Evolutionary conservation across 1,284 basidiomycete genomes (phyloP).

Genomic region (Trametes polyzona): DNA sequence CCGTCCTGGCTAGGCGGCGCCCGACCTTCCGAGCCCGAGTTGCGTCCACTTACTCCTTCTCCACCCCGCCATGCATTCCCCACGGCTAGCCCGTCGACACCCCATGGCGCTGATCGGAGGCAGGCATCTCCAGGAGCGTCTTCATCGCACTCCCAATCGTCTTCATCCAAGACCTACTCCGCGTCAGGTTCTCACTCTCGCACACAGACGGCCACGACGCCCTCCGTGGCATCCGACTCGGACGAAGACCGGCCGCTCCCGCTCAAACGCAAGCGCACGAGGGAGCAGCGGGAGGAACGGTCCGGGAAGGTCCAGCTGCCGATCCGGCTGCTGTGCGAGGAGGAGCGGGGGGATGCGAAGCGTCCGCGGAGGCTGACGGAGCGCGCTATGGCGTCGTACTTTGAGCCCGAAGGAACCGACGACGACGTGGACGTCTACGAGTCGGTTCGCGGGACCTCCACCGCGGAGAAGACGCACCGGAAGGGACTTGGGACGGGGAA

Average conservation of each 20-base stretch:
- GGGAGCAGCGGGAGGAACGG: not conserved
- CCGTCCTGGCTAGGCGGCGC: constrained; percentile 29
- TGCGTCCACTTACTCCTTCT: not conserved
- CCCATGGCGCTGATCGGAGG: not conserved
- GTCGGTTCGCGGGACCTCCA: no score
- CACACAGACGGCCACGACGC: not conserved
- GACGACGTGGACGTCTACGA: not conserved
- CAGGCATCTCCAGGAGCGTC: not conserved
- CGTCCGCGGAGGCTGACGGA: constrained; percentile 11
- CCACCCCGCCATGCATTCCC: not conserved
- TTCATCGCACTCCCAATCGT: not conserved
- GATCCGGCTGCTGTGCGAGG: constrained; percentile 7
- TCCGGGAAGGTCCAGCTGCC: no score
- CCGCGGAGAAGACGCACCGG: no score
- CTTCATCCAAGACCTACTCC: not conserved
- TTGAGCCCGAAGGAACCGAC: not conserved
- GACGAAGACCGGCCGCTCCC: constrained; percentile 6
- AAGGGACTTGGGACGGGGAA: not conserved
- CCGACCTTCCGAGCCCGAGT: not conserved
- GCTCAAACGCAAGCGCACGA: not conserved
- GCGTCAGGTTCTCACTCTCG: not conserved
- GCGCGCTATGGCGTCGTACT: constrained; percentile 5
- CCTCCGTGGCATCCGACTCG: not conserved
- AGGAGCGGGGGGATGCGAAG: constrained; percentile 3
- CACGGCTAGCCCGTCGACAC: not conserved